Evolutionary conservation across 1,139 yeast species (phyloP).

Genomic region (Debaryomyces fabryi): DNA sequence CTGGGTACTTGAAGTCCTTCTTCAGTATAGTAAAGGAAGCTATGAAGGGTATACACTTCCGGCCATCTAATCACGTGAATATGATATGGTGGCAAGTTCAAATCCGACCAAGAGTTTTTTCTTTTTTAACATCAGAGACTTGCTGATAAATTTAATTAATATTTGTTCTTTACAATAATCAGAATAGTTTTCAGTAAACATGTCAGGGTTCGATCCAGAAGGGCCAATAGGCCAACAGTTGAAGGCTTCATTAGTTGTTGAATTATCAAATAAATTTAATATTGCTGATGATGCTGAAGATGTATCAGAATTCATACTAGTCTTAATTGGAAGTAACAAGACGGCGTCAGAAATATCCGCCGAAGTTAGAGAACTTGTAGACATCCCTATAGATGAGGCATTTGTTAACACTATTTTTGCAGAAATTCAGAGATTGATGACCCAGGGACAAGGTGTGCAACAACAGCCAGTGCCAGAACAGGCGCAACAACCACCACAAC

Average conservation of each 20-base stretch:
- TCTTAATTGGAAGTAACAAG: slow-evolving; percentile 73
- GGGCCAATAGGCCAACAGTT: slow-evolving; percentile 45
- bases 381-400: slow-evolving; percentile 57
- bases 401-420: slow-evolving; percentile 56
- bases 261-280: slow-evolving; percentile 37
- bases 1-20: neutral
- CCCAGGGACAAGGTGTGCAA: slow-evolving; percentile 12
- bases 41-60: neutral
- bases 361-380: slow-evolving; percentile 69
- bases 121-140: neutral
- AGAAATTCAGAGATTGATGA: slow-evolving; percentile 50
- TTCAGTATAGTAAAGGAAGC: neutral
- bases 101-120: slow-evolving; percentile 2
- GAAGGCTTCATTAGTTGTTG: slow-evolving; percentile 38
- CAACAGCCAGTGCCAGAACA: slow-evolving; percentile 20
- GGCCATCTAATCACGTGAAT: neutral
- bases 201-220: slow-evolving; percentile 40
- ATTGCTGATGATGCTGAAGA: slow-evolving; percentile 69
- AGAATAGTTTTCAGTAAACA: neutral
- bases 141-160: neutral
- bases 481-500: slow-evolving; percentile 14
- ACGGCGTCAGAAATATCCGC: slow-evolving; percentile 61
- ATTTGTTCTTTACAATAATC: neutral
- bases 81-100: neutral
- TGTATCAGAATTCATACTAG: slow-evolving; percentile 77